A percentile compares a stretch with the other conserved stretches of the same genome.
Conservation (phyloP, 2,329 filamentous ascomycete species). For the Xylariales sp. region DNA sequence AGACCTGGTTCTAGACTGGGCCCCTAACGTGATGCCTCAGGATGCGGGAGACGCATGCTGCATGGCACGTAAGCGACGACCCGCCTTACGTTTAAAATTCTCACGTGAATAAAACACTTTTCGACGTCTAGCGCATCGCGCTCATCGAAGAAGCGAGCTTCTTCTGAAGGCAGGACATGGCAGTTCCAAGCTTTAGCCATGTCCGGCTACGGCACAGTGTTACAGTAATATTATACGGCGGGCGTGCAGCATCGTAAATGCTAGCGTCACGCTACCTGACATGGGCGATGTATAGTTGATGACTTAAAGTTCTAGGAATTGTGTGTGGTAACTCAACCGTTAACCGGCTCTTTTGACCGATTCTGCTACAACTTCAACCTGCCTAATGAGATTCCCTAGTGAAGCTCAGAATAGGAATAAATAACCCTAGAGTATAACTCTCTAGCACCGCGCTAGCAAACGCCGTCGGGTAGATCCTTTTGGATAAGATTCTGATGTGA, state of each 20-base stretch:
- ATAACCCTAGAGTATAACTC: background rate
- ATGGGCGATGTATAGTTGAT: background rate
- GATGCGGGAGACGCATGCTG: background rate
- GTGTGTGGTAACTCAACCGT: background rate
- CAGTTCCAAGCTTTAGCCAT: background rate
- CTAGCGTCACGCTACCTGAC: background rate
- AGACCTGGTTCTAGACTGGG: slow-evolving; percentile 2
- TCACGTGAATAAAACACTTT: slow-evolving; percentile 1
- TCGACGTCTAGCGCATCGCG: too few relatives aligned
- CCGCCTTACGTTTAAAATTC: background rate
- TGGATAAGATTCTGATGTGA: background rate
- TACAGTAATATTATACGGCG: background rate
- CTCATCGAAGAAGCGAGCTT: too few relatives aligned
- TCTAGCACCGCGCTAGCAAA: background rate
- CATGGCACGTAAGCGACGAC: background rate
- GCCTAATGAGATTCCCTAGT: background rate
- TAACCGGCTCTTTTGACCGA: background rate
- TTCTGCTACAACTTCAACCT: background rate
- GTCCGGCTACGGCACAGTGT: background rate
- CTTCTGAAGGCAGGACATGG: too few relatives aligned
- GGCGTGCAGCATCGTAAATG: background rate
- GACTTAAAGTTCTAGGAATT: background rate
- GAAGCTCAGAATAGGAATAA: background rate
- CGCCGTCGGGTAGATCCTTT: slow-evolving; percentile 14
- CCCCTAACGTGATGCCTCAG: background rate